A percentile compares a stretch with the other conserved stretches of the same genome.
Conservation (phyloP, 345 rosid genomes). For the Citrus australasica region DNA sequence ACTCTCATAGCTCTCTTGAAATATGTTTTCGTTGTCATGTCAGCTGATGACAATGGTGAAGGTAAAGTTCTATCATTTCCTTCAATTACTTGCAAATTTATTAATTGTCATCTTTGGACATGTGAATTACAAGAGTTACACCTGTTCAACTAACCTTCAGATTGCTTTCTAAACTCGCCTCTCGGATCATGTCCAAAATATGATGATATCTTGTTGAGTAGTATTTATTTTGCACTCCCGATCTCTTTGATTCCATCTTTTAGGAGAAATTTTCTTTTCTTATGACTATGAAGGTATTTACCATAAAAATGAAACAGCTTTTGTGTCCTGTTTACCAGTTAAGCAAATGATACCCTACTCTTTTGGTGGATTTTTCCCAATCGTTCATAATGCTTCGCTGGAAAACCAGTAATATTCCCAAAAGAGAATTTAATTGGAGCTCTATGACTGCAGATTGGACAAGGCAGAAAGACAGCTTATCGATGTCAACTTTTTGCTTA, state of each 20-base stretch:
- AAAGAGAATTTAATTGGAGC: conserved; percentile 3
- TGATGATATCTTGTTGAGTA: not conserved
- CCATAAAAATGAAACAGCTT: not conserved
- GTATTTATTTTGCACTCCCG: not conserved
- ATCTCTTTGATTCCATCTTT: not conserved
- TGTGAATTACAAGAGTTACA: not conserved
- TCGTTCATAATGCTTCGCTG: not conserved
- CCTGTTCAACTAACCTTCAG: not conserved
- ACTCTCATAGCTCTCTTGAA: conserved; percentile 77
- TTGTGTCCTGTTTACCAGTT: not conserved
- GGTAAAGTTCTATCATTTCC: conserved; percentile 37
- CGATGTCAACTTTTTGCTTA: conserved; percentile 19
- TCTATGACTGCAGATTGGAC: conserved; percentile 20
- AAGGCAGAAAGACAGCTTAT: conserved; percentile 22
- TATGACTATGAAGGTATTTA: not conserved
- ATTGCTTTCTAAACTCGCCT: not conserved
- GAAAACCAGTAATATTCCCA: not conserved
- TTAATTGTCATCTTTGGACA: not conserved
- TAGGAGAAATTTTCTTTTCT: not conserved
- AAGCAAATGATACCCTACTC: not conserved
- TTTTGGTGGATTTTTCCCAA: not conserved
- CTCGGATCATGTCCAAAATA: not conserved
- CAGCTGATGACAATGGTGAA: conserved; percentile 85
- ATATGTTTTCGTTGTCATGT: conserved; percentile 60
- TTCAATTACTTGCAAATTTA: not conserved